Conservation (phyloP, 345 rosid species). For the Bruguiera gymnorhiza region DNA sequence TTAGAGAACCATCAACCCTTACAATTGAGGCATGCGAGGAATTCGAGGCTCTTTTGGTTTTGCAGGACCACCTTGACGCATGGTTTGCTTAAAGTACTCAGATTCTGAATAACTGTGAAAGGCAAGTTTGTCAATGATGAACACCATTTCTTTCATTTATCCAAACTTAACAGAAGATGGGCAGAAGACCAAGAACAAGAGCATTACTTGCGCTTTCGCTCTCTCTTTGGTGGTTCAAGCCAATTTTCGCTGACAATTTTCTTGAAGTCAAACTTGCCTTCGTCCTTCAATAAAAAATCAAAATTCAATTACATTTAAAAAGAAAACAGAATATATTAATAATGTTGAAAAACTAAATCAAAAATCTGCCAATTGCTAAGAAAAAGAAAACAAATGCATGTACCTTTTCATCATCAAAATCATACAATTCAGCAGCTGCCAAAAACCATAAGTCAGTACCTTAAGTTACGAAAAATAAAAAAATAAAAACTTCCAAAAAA, state of each 20-base stretch:
- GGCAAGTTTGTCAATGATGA: neutral
- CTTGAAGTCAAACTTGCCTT: conserved; percentile 86
- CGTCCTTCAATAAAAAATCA: conserved; percentile 56
- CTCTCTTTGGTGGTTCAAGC: conserved; percentile 98
- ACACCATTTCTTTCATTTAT: neutral
- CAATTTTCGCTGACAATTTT: conserved; percentile 93
- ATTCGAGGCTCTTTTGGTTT: conserved; percentile 97
- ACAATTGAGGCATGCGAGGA: conserved; percentile 99
- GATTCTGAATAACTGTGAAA: conserved; percentile 82
- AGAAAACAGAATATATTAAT: neutral
- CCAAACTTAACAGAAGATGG: neutral
- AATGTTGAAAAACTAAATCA: neutral
- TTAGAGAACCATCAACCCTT: conserved; percentile 23
- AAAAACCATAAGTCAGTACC: conserved; percentile 13
- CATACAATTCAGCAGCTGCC: conserved; percentile 88
- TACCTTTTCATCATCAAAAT: conserved; percentile 92
- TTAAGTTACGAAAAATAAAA: neutral
- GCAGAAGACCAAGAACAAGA: neutral
- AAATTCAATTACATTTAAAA: neutral
- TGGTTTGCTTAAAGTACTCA: conserved; percentile 91
- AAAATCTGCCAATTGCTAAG: neutral
- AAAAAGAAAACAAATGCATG: neutral
- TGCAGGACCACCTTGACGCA: conserved; percentile 92
- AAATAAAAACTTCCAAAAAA: no score
- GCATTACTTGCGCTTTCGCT: conserved; percentile 94